These are phyloP conservation scores for Sporothrix inflata DNA, from an alignment of 2,329 filamentous ascomycete genomes.

Conservation along the genomic window DNA sequence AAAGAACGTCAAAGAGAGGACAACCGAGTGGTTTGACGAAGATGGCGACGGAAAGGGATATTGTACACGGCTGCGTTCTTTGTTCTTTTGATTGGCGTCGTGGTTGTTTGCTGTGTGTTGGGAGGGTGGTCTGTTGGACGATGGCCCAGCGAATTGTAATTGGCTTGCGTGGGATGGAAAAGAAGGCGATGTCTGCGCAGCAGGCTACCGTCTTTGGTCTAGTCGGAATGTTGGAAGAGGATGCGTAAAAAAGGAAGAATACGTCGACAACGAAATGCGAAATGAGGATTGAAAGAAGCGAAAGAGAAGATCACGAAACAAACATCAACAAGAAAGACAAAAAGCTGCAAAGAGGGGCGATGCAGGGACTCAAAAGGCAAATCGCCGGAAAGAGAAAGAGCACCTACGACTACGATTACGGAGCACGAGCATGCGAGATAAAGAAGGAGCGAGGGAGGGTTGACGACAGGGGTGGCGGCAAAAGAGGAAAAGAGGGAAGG, in stretches of 20 bases:
- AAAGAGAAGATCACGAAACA: not conserved
- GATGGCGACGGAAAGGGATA: not conserved
- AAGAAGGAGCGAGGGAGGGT: not conserved
- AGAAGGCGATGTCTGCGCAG: conserved; percentile 1
- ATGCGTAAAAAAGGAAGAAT: not conserved
- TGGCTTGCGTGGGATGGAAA: not conserved
- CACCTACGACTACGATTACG: conserved; percentile 3
- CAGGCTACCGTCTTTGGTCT: not conserved
- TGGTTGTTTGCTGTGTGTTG: not conserved
- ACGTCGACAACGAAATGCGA: not conserved
- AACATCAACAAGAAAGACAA: not conserved
- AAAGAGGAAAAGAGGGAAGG: not conserved
- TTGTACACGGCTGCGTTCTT: not conserved
- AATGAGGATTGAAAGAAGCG: not conserved
- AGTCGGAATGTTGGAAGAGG: not conserved
- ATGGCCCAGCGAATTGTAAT: not conserved
- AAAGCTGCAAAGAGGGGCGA: not conserved
- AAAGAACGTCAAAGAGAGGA: not conserved
- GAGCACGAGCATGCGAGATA: conserved; percentile 15
- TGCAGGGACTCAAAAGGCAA: not conserved
- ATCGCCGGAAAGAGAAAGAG: conserved; percentile 12
- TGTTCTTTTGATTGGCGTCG: not conserved
- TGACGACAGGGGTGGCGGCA: not conserved
- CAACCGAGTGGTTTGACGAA: not conserved
- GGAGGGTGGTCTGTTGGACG: not conserved